Percentiles rank a stretch among this genome's conserved stretches.
These are phyloP conservation scores for Haematococcus sp. DNA, from an alignment of 139 green algal genomes.

Conservation along the genomic window DNA sequence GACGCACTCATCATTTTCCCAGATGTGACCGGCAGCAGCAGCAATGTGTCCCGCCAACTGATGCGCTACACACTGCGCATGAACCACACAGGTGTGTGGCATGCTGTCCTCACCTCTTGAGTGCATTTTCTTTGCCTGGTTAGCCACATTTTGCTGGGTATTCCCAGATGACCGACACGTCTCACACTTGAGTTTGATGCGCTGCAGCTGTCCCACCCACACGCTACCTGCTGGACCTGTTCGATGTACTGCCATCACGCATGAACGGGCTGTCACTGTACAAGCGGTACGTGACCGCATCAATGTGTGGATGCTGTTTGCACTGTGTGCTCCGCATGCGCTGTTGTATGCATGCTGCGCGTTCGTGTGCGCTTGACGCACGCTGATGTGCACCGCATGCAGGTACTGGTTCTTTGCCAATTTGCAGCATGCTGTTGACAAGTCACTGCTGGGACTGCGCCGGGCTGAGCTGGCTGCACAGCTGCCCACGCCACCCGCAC, in stretches of 20 bases:
- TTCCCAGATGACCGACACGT: no score
- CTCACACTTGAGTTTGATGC: no score
- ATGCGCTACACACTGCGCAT: slow-evolving; percentile 38
- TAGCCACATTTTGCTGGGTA: no score
- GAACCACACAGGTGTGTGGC: slow-evolving; percentile 65
- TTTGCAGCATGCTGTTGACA: slow-evolving; percentile 58
- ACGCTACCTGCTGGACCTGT: slow-evolving; percentile 54
- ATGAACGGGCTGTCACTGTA: slow-evolving; percentile 38
- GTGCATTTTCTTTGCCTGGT: no score
- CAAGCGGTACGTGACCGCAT: slow-evolving; percentile 17
- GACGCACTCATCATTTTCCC: slow-evolving; percentile 53
- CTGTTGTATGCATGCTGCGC: background rate
- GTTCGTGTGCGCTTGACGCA: background rate
- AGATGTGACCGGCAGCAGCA: background rate
- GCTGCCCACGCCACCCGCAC: background rate
- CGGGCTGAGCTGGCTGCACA: slow-evolving; percentile 9
- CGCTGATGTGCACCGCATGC: background rate
- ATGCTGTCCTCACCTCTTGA: no score
- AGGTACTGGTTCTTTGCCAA: slow-evolving; percentile 82
- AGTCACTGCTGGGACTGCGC: slow-evolving; percentile 40
- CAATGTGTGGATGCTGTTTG: background rate
- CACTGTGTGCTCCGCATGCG: background rate
- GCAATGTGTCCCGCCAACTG: background rate
- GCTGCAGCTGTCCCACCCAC: slow-evolving; percentile 42
- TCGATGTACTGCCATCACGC: slow-evolving; percentile 54